Base-by-base conservation (phyloP, 129 eudicot species). In the Helichrysum umbraculigerum region DNA sequence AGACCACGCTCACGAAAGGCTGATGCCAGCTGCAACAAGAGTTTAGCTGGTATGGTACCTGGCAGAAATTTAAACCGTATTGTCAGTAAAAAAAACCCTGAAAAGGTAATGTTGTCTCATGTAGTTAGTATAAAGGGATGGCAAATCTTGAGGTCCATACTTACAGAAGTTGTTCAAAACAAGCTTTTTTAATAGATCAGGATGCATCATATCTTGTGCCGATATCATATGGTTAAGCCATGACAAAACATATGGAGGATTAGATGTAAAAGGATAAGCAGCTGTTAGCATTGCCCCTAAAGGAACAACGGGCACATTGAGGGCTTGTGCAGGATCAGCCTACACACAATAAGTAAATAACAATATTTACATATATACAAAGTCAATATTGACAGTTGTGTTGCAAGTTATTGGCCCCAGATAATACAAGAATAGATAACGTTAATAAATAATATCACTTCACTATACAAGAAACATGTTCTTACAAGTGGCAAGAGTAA, bases 311-410 rank as follows among this genome's bases (percentile, higher is more conserved):
- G 99, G 97, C 77, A 94, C 97, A 75, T 89, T 91, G 12, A 94
- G 94, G 30, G 83, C 88, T 82, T 91, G 96, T 33, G 96, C 97
- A 70, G 97, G 97, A 85, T 94, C 97, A 75, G 88, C 99, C 97
- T 94, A 81, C 71, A 73, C 47, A 32, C 10, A 66, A 59, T 25
- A 69, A 79, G 41, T 59, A 20, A 33, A 64, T 51, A 44, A 57
- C 10, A 34, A 58, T 39, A 59, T 74, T 25, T 25, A 25, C 28
- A 25, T 0, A 25, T 0, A 25, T 25, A 25, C 28, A 25, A 25
- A 25, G 28, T 25, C 28, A 25, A 25, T 25, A n/a, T 16, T 17
- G 16, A 30, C 10, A 62, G 42, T 74, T 44, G 14, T 20, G 33
- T 22, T 29, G 22, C 64, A 51, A 19, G 65, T 54, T 37, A 58